Percentiles rank a stretch among this genome's conserved stretches.
Evolutionary conservation across 495 filamentous ascomycete genomes (phyloP).

Genomic region (Geoglossum glabrum): DNA sequence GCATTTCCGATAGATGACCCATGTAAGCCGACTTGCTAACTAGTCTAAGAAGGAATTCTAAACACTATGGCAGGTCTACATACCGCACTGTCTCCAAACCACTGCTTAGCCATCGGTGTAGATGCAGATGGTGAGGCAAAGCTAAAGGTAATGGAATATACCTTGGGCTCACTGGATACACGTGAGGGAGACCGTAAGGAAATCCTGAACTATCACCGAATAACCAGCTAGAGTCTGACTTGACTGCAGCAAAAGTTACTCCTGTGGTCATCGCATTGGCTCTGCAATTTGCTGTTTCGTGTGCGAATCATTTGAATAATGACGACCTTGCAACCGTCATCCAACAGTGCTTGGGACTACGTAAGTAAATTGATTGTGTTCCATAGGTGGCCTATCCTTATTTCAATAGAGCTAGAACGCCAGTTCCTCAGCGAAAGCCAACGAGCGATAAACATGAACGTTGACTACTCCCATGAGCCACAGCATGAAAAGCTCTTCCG

Average conservation of each 20-base stretch:
- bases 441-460: slow-evolving; percentile 39
- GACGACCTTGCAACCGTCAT: slow-evolving; percentile 61
- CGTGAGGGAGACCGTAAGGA: slow-evolving; percentile 6
- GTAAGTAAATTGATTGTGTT: slow-evolving; percentile 1
- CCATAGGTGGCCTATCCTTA: not conserved
- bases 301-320: slow-evolving; percentile 34
- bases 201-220: not conserved
- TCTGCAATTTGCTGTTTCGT: slow-evolving; percentile 36
- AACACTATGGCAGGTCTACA: slow-evolving; percentile 8
- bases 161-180: slow-evolving; percentile 8
- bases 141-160: slow-evolving; percentile 40
- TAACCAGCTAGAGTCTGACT: slow-evolving; percentile 5
- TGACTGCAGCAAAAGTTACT: slow-evolving; percentile 24
- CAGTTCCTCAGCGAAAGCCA: slow-evolving; percentile 45
- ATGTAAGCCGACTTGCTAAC: slow-evolving; percentile 18
- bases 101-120: slow-evolving; percentile 42
- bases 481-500: slow-evolving; percentile 52
- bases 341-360: slow-evolving; percentile 7
- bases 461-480: slow-evolving; percentile 47
- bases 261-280: slow-evolving; percentile 37
- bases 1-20: slow-evolving; percentile 32
- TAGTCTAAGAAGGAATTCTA: not conserved
- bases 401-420: slow-evolving; percentile 15
- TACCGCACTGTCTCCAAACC: slow-evolving; percentile 51
- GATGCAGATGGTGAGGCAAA: slow-evolving; percentile 44